Conservation (phyloP, 2,329 filamentous ascomycete species). For the Botryotinia convoluta region DNA sequence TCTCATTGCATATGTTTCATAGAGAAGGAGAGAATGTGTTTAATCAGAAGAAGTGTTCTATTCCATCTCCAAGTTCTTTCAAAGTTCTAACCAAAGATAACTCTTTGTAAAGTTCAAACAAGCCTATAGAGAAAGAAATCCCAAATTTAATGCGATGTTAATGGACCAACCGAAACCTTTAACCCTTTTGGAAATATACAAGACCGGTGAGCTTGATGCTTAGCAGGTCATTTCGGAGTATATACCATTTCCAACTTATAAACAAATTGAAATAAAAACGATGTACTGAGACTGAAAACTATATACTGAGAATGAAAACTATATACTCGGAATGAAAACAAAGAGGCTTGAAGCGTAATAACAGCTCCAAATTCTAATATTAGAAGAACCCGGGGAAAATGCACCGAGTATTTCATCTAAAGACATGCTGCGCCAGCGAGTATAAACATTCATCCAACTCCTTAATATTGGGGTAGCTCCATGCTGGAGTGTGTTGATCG, state of each 20-base stretch:
- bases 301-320: not conserved
- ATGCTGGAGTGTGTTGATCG: not conserved
- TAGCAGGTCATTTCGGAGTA: not conserved
- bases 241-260: not conserved
- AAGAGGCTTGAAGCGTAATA: not conserved
- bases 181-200: not conserved
- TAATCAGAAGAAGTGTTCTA: not conserved
- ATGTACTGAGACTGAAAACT: not conserved
- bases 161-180: not conserved
- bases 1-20: not conserved
- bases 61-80: not conserved
- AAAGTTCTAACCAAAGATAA: not conserved
- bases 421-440: not conserved
- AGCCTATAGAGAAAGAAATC: not conserved
- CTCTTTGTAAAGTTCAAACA: not conserved
- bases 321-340: not conserved
- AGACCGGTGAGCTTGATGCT: constrained; percentile 4
- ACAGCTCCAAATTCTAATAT: not conserved
- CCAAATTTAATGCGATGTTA: not conserved
- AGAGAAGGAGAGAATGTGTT: not conserved
- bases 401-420: not conserved
- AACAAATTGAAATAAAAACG: not conserved
- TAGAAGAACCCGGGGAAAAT: not conserved
- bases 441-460: constrained; percentile 3
- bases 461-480: not conserved